These are phyloP conservation scores for Niebla homalea DNA, from an alignment of 495 filamentous ascomycete species.

Conservation along the genomic window DNA sequence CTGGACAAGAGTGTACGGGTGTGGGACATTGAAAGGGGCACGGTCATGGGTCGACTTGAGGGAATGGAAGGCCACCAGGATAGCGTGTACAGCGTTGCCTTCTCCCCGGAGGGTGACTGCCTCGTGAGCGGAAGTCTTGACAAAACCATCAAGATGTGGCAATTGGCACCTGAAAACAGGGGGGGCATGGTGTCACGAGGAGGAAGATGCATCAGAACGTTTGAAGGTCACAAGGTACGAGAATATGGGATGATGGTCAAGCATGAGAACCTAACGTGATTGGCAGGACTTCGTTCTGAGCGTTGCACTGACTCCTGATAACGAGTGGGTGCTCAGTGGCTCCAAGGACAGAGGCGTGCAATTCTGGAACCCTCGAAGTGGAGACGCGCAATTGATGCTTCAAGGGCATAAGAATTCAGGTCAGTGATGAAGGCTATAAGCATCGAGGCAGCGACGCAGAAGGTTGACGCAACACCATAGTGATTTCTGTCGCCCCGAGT, in stretches of 20 bases:
- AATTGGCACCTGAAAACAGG: conserved; percentile 49
- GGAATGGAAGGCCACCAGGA: conserved; percentile 76
- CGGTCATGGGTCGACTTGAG: conserved; percentile 70
- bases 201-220: conserved; percentile 74
- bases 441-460: neutral
- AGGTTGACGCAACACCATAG: conserved; percentile 22
- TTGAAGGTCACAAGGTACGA: conserved; percentile 80
- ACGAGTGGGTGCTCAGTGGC: conserved; percentile 80
- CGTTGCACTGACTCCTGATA: conserved; percentile 77
- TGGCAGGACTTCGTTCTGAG: conserved; percentile 77
- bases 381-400: conserved; percentile 80
- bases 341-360: conserved; percentile 85
- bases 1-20: conserved; percentile 84
- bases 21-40: conserved; percentile 74
- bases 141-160: conserved; percentile 95
- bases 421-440: conserved; percentile 19
- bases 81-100: conserved; percentile 85
- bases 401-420: conserved; percentile 86
- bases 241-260: neutral
- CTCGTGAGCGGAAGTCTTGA: conserved; percentile 82
- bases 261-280: conserved; percentile 1
- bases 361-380: conserved; percentile 84
- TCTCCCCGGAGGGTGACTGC: conserved; percentile 75
- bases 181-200: conserved; percentile 53
- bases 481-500: conserved; percentile 80